Base-by-base conservation (phyloP, 1,284 basidiomycete genomes). In the Trametes sp. region DNA sequence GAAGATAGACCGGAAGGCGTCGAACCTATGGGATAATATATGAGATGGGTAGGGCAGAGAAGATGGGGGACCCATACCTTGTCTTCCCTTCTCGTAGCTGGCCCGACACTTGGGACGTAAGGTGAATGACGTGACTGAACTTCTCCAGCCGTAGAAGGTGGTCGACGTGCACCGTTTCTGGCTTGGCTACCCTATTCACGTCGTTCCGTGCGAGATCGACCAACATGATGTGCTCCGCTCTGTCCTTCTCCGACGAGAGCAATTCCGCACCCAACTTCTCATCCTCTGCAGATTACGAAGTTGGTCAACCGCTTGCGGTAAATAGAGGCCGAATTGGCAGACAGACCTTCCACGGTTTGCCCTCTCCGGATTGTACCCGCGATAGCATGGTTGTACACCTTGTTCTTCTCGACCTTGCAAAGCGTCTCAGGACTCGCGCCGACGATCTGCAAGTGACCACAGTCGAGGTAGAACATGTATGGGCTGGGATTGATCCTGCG, bases 131-230 rank as follows among this genome's bases (percentile, higher is more conserved):
- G 77, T 99, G 98, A 71, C 92, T 95, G 78, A 99, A 99, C 77
- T 94, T 97, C 76, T 99, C 95, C 23, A 99, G 78, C 65, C 84
- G 82, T 95, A 99, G 98, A 59, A 99, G 85, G 64, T 94, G 89
- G 77, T 99, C 98, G 26, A 99, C 96, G 72, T 96, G 92, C 71
- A 98, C 97, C 0, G 97, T 98, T 74, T 89, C 86, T 6, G 98
- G 96, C 70, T 95, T 88, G 83, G 97, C 99, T 26, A 99, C 95
- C 24, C 98, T 89, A 76, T 98, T 98, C 67, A 99, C 96, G 74
- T 99, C 98, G 81, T 99, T 99, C n/a, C 98, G 85, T 8, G 98
- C 98, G 62, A 99, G 85, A 78, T 99, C 98, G 59, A 99, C 96
- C 58, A 99, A 86, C 98, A 99, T 99, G 75, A 99, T 96, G 74